These are phyloP conservation scores for Oxytropis ochrocephala DNA, from an alignment of 306 rosid genomes.

Conservation along the genomic window DNA sequence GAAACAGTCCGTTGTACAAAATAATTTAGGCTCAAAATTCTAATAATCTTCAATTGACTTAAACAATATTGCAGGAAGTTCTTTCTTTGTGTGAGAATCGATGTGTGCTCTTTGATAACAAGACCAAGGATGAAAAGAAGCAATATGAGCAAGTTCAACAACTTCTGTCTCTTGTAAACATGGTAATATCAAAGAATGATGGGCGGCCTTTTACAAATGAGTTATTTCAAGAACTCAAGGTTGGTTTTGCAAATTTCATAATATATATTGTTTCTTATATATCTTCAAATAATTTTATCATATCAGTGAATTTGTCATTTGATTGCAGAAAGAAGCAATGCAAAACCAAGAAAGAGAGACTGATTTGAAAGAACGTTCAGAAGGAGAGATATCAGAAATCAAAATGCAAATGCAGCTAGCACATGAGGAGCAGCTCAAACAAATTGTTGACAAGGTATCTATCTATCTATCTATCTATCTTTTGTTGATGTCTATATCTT, in stretches of 20 bases:
- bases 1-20: too few species aligned
- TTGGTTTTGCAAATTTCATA: constrained; percentile 9
- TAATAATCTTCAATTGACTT: constrained; percentile 1
- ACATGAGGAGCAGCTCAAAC: too few species aligned
- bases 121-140: constrained; percentile 66
- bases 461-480: too few species aligned
- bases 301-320: constrained; percentile 13
- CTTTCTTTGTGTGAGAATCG: constrained; percentile 59
- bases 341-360: constrained; percentile 43
- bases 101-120: constrained; percentile 71
- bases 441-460: too few species aligned
- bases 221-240: constrained; percentile 67
- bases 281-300: neutral
- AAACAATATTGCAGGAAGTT: constrained; percentile 42
- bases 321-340: constrained; percentile 57
- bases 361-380: constrained; percentile 50
- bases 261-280: neutral
- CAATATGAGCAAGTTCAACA: constrained; percentile 49
- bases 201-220: constrained; percentile 69
- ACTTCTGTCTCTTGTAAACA: constrained; percentile 55
- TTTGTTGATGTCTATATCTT: too few species aligned
- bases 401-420: too few species aligned
- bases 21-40: too few species aligned
- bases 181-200: constrained; percentile 40
- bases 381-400: constrained; percentile 39